phyloP scores from a whole-genome alignment of 176 grass and related monocot species.

The Carex parvula region DNA sequence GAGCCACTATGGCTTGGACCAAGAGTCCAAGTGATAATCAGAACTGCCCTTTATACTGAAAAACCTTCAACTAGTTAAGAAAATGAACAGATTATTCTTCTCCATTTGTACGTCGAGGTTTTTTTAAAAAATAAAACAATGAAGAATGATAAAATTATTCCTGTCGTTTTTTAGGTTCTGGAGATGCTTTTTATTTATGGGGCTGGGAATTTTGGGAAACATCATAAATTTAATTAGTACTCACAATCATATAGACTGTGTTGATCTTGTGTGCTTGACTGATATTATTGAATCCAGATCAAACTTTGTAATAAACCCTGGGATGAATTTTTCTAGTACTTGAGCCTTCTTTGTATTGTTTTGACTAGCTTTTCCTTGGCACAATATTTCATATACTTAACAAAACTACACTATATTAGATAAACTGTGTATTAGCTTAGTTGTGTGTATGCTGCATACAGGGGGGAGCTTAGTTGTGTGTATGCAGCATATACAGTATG shows the following conservation, averaged over 20 bases:
- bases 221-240: too few relatives aligned
- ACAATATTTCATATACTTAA: not conserved
- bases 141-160: too few relatives aligned
- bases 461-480: not conserved
- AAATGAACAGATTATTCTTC: not conserved
- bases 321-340: too few relatives aligned
- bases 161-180: too few relatives aligned
- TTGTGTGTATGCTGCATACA: not conserved
- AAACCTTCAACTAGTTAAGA: not conserved
- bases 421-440: not conserved
- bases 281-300: not conserved
- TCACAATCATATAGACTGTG: not conserved
- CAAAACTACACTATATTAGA: not conserved
- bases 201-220: too few relatives aligned
- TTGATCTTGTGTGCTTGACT: not conserved
- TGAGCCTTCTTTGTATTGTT: too few relatives aligned
- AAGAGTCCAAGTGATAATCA: conserved; percentile 27
- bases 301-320: too few relatives aligned
- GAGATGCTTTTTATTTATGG: too few relatives aligned
- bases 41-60: not conserved
- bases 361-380: not conserved
- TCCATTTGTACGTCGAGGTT: too few relatives aligned
- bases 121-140: too few relatives aligned
- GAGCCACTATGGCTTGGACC: not conserved
- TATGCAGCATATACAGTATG: not conserved